Evolutionary conservation across 2,329 filamentous ascomycete genomes (phyloP).

Genomic region (Magnaporthiopsis rhizophila): DNA sequence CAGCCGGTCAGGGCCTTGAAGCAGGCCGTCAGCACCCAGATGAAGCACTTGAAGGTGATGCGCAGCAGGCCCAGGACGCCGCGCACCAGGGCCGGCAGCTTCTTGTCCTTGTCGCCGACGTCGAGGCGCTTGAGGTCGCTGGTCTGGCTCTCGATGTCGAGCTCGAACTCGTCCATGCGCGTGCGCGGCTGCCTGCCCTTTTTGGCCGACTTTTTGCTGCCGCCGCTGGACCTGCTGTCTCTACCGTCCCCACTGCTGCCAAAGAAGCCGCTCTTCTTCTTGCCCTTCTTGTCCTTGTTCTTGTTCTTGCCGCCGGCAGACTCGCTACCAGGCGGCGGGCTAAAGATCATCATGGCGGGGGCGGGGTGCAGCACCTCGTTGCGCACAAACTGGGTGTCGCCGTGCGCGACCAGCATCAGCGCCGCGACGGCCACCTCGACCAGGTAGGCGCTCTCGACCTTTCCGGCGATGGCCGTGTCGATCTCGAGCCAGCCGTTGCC

Average conservation of each 20-base stretch:
- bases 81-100: constrained; percentile 41
- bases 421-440: constrained; percentile 55
- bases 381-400: constrained; percentile 43
- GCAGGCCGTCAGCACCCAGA: constrained; percentile 48
- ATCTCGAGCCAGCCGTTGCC: constrained; percentile 54
- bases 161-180: constrained; percentile 49
- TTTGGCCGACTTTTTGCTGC: constrained; percentile 16
- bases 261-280: neutral
- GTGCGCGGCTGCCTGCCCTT: neutral
- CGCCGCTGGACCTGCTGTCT: neutral
- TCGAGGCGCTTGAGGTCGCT: constrained; percentile 36
- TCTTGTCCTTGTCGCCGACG: constrained; percentile 37
- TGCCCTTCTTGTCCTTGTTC: constrained; percentile 9
- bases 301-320: constrained; percentile 14
- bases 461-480: constrained; percentile 50
- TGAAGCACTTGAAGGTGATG: constrained; percentile 47
- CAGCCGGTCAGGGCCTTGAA: constrained; percentile 46
- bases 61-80: constrained; percentile 42
- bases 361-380: constrained; percentile 53
- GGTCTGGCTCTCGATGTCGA: constrained; percentile 56
- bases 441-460: constrained; percentile 53
- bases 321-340: constrained; percentile 9
- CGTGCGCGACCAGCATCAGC: constrained; percentile 49
- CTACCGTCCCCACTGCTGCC: constrained; percentile 12
- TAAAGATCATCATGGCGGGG: constrained; percentile 27